Percentiles rank a stretch among this genome's conserved stretches.
Conservation (phyloP, 192 early-diverging fungal genomes). For the Jimgerdemannia flammicorona region DNA sequence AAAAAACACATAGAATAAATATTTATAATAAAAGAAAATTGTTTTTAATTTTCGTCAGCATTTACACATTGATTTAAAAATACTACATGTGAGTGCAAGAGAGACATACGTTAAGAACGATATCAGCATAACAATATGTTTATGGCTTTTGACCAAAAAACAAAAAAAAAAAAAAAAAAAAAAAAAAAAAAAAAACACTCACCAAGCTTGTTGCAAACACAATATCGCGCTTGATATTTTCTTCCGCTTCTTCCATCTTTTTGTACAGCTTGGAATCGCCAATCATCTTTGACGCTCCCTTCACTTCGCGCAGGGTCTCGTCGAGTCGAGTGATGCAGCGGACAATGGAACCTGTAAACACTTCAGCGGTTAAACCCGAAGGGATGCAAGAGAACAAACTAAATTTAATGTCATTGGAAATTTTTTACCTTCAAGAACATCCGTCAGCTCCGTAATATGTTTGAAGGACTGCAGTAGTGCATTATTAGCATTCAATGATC, state of each 20-base stretch:
- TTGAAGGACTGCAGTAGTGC: slow-evolving; percentile 62
- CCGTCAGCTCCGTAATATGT: slow-evolving; percentile 88
- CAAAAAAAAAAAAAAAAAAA: no score
- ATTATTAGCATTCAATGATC: neutral
- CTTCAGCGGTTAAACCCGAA: no score
- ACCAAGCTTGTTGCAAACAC: slow-evolving; percentile 91
- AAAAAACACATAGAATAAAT: no score
- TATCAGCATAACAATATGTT: no score
- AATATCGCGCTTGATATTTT: slow-evolving; percentile 89
- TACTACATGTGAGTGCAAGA: no score
- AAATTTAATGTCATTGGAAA: neutral
- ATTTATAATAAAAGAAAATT: no score
- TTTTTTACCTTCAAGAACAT: slow-evolving; percentile 81
- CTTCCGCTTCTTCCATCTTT: slow-evolving; percentile 89
- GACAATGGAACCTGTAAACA: slow-evolving; percentile 92
- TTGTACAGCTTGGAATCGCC: slow-evolving; percentile 82
- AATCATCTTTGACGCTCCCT: slow-evolving; percentile 80
- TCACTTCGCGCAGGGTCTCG: slow-evolving; percentile 90
- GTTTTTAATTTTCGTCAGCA: no score
- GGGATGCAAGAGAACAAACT: no score
- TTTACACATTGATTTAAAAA: no score
- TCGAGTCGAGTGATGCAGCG: slow-evolving; percentile 90
- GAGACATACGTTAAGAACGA: no score
- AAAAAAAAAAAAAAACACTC: no score
- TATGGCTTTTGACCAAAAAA: no score